Evolutionary conservation across 208 protist species (phyloP), one percentile per base, ranked within the genome.

Genomic region (Angomonas ambiguus): DNA sequence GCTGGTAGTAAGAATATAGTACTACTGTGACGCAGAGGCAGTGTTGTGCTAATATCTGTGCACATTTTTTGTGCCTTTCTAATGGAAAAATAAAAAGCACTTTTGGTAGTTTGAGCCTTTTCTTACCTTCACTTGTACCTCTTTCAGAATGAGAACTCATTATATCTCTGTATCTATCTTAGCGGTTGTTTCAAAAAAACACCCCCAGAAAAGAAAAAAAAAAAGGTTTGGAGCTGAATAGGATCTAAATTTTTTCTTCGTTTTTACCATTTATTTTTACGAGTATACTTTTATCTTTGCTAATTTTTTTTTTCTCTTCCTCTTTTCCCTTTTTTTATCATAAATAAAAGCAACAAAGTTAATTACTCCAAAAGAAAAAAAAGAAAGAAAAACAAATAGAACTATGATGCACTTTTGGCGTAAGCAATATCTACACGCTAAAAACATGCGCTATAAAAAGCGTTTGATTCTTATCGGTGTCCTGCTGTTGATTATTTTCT

Each of bases 21-120:
- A n/a, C n/a, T n/a, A n/a, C n/a, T n/a, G n/a, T n/a, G n/a, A n/a
- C n/a, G n/a, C n/a, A n/a, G n/a, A n/a, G n/a, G n/a, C n/a, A n/a
- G n/a, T n/a, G n/a, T n/a, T n/a, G n/a, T n/a, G n/a, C n/a, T n/a
- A n/a, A n/a, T n/a, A n/a, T n/a, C n/a, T 28, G 41, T 20, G 45
- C 51, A 3, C 33, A 38, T 35, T 61, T 16, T 38, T 55, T 61
- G 10, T 33, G 6, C 56, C 18, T 55, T 65, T 55, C 16, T 31
- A 55, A 20, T 67, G 28, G 28, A 25, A n/a, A 51, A 27, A 13
- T 3, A 31, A 41, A 42, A 30, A 18, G 48, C 16, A 18, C 16
- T 65, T 22, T 65, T 5, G n/a, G 4, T 49, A n/a, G n/a, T 24
- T 55, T 55, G 0, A 20, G 45, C 16, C 51, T 64, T 49, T 64